Base-by-base conservation (phyloP, 805 yeast species). In the Suhomyces emberorum region DNA sequence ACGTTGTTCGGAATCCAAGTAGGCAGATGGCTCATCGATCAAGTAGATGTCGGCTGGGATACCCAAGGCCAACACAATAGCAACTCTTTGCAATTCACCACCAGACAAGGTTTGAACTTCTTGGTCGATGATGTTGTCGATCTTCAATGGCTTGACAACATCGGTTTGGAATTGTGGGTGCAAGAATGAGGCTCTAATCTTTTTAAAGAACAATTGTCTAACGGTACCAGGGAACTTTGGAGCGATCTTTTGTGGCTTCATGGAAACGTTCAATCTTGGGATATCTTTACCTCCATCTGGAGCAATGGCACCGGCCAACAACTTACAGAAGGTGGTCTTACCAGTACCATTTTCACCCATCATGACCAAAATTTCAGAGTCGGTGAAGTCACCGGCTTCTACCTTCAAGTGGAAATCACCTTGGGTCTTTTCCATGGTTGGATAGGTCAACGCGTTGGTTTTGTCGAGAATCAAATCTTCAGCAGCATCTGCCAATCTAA, bases 301-400 rank as follows among this genome's bases (percentile, higher is more conserved):
- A 33, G 83, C 74, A 49, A 87, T 74, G 18, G 88, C 88, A 58
- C 98, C 98, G 15, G 99, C 98, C 55, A 93, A 74, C 55, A 93
- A 71, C 63, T 84, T 86, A 77, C 97, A 91, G 72, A 93, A 82
- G 11, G 99, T 93, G 28, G 99, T 93, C 72, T 93, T 93, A 73
- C 99, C 99, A 14, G 98, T 93, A 72, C 99, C 99, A 65, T 93
- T 93, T 70, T 93, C 98, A 61, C 99, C 99, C 95, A 93, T 91
- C 96, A 93, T 87, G 39, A 93, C 98, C 55, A 93, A 76, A 53
- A 93, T 93, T 72, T 93, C 98, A 28, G 96, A 86, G 63, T 93
- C 95, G 38, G 95, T 82, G 69, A 91, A 93, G 41, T 83, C 89
- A 69, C 99, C 99, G 30, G 77, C 57, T 56, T 86, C 83, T 42